Evolutionary conservation across 2,329 filamentous ascomycete species (phyloP), one percentile per base, ranked within the genome.

Genomic region (Monilinia polystroma): DNA sequence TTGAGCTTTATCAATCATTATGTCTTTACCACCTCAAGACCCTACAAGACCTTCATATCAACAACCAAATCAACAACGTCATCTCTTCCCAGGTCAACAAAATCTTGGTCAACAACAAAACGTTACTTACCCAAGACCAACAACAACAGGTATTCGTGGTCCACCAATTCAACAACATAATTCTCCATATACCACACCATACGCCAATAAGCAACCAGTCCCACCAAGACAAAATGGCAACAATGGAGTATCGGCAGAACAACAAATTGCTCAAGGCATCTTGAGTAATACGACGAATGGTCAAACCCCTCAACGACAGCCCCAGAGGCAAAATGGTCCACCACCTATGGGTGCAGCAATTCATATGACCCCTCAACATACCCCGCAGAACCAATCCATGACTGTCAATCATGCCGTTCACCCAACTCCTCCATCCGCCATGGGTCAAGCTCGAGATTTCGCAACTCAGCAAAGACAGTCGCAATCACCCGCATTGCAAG

Each of bases 231-330:
- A 73, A 56, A 74, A 73, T 72, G 70, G 69, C 38, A 70, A 66
- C 56, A 67, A 58, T 54, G 70, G 70, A 63, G 70, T 73, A 16
- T 75, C 74, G 57, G 75, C 74, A 57, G 75, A 76, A 64, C 75
- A 76, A 67, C 75, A 76, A 69, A 76, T 76, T 70, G 74, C 74
- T 32, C 73, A 75, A 67, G 75, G 75, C 53, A 70, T 75, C 66
- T 69, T 76, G 70, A 73, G 74, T 60, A 67, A 67, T 64, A 41
- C 51, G 11, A 69, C 71, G 60, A 70, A 69, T 8, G 69, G 70
- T 29, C 74, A 70, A 45, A 74, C 74, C 35, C 71, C 75, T 26
- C 75, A 76, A 71, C 73, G 74, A 58, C 71, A 74, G 49, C 54
- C 63, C 51, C 63, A 65, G 23, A 65, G 63, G 6, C 63, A 65